phyloP scores from a whole-genome alignment of 768 basidiomycete species.

The Serpula lacrymans region DNA sequence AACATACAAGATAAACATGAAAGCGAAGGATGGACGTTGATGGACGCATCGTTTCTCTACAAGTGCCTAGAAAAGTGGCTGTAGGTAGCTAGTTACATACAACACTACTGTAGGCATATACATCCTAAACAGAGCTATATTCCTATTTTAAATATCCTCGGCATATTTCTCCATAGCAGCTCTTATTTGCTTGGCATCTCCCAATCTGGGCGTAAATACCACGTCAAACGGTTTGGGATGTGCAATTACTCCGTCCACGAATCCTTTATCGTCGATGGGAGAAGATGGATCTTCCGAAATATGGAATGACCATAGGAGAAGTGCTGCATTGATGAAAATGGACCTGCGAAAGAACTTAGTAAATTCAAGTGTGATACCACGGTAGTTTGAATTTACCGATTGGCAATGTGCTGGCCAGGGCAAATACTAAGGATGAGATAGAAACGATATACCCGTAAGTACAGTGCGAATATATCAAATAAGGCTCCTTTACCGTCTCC shows the following conservation, averaged over 20 bases:
- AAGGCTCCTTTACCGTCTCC: constrained; percentile 33
- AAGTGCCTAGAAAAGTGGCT: too few relatives aligned
- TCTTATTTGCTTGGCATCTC: constrained; percentile 20
- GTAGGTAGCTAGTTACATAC: too few relatives aligned
- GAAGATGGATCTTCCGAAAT: constrained; percentile 46
- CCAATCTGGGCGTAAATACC: constrained; percentile 47
- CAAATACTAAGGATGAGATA: constrained; percentile 44
- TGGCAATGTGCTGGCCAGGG: constrained; percentile 59
- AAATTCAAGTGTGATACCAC: neutral
- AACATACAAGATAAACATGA: too few relatives aligned
- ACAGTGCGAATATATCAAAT: constrained; percentile 1
- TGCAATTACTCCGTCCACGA: constrained; percentile 61
- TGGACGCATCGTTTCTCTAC: too few relatives aligned
- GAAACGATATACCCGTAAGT: neutral
- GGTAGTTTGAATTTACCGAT: constrained; percentile 23
- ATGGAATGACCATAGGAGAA: constrained; percentile 64
- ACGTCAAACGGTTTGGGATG: constrained; percentile 63
- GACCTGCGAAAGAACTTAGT: constrained; percentile 35
- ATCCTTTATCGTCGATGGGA: constrained; percentile 59
- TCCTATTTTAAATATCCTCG: constrained; percentile 14
- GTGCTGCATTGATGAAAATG: constrained; percentile 61
- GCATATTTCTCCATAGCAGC: constrained; percentile 22
- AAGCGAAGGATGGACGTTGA: too few relatives aligned
- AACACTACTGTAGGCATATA: too few relatives aligned
- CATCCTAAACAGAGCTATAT: too few relatives aligned